A percentile compares a stretch with the other conserved stretches of the same genome.
phyloP scores from a whole-genome alignment of 2,329 filamentous ascomycete species.

The Fusarium sp. region DNA sequence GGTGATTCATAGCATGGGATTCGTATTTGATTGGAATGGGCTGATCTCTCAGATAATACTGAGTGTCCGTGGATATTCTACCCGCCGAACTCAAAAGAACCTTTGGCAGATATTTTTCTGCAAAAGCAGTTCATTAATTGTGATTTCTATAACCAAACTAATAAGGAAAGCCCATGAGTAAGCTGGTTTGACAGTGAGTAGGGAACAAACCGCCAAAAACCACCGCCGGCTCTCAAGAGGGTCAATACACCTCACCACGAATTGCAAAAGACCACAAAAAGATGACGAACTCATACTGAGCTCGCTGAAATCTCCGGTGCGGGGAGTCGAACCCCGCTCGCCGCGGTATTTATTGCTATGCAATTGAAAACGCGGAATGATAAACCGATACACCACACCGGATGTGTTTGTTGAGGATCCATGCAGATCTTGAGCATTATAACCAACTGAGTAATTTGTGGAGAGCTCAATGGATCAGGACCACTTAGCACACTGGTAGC shows the following conservation, averaged over 20 bases:
- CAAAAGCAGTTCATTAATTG: too few species aligned
- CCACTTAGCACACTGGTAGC: background rate
- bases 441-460: rapidly evolving
- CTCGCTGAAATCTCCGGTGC: conserved; percentile 10
- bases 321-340: conserved; percentile 37
- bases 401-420: conserved; percentile 4
- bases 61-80: background rate
- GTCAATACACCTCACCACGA: background rate
- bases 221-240: too few species aligned
- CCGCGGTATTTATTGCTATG: conserved; percentile 12
- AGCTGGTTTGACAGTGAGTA: background rate
- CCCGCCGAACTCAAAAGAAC: background rate
- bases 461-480: background rate
- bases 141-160: background rate
- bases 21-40: background rate
- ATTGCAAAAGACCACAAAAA: background rate
- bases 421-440: rapidly evolving
- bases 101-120: background rate
- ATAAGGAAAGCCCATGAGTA: background rate
- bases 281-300: too few species aligned
- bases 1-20: background rate
- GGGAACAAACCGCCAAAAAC: background rate
- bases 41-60: background rate
- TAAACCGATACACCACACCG: conserved; percentile 38
- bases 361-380: conserved; percentile 37